These are phyloP conservation scores for Penicillium mononematosum DNA, from an alignment of 495 filamentous ascomycete species.

Conservation along the genomic window DNA sequence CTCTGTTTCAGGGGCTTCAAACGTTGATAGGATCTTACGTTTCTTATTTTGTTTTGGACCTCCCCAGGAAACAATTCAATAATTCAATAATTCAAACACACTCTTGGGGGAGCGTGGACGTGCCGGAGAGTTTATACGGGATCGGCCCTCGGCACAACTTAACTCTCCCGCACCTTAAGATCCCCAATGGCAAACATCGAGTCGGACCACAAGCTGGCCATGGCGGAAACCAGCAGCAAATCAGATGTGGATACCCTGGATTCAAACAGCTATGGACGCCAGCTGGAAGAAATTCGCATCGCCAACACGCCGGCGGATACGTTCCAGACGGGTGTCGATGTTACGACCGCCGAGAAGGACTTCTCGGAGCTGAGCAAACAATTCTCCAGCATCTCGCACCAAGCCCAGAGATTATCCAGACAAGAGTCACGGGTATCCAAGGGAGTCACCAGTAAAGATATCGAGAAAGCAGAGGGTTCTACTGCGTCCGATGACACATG, in stretches of 20 bases:
- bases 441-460: constrained; percentile 34
- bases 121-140: neutral
- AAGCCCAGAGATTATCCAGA: constrained; percentile 42
- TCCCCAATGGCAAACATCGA: neutral
- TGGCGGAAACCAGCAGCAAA: constrained; percentile 17
- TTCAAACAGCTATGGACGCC: constrained; percentile 31
- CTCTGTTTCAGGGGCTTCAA: constrained; percentile 1
- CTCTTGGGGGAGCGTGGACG: neutral
- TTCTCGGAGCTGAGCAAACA: constrained; percentile 74
- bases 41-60: neutral
- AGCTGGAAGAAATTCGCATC: constrained; percentile 32
- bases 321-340: constrained; percentile 57
- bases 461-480: constrained; percentile 49
- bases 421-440: constrained; percentile 45
- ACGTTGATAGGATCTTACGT: neutral
- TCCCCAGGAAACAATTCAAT: neutral
- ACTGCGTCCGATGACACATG: constrained; percentile 59
- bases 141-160: neutral
- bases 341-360: constrained; percentile 70
- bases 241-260: constrained; percentile 30
- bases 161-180: neutral
- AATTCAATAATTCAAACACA: neutral
- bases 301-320: constrained; percentile 48
- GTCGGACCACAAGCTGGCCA: constrained; percentile 23
- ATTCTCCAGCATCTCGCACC: constrained; percentile 64